Evolutionary conservation across 768 basidiomycete species (phyloP).

Genomic region (Goffeauzyma gilvescens): DNA sequence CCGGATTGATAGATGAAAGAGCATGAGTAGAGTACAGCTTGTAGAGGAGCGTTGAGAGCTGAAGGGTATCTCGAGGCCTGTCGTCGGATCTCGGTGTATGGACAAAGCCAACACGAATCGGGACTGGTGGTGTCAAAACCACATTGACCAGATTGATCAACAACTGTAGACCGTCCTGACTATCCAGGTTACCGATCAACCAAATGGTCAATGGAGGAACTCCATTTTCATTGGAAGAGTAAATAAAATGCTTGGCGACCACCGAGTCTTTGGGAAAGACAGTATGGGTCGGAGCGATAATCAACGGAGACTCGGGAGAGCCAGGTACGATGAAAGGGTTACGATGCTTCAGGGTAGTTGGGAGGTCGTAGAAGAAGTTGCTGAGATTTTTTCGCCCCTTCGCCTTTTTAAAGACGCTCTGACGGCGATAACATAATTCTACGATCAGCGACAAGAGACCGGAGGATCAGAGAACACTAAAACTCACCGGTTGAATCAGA

Average conservation of each 20-base stretch:
- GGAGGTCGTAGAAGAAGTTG: slow-evolving; percentile 78
- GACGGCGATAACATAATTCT: not conserved
- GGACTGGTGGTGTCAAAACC: no score
- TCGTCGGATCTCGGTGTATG: slow-evolving; percentile 45
- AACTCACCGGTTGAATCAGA: slow-evolving; percentile 3
- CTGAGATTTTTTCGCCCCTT: slow-evolving; percentile 35
- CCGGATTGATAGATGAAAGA: slow-evolving; percentile 12
- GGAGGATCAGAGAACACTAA: not conserved
- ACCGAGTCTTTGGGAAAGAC: slow-evolving; percentile 7
- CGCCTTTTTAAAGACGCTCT: not conserved
- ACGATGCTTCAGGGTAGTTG: slow-evolving; percentile 48
- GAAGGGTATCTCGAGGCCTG: slow-evolving; percentile 34
- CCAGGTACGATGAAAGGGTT: slow-evolving; percentile 55
- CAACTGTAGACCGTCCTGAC: slow-evolving; percentile 40
- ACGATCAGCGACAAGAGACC: not conserved
- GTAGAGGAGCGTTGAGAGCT: slow-evolving; percentile 25
- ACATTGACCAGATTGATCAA: slow-evolving; percentile 20
- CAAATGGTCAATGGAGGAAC: slow-evolving; percentile 34
- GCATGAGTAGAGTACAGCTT: slow-evolving; percentile 15
- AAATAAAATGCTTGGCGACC: slow-evolving; percentile 40
- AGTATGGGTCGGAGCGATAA: not conserved
- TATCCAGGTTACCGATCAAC: slow-evolving; percentile 63
- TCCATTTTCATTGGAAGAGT: slow-evolving; percentile 33
- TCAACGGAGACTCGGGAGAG: not conserved
- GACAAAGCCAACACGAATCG: slow-evolving; percentile 54